Conservation (phyloP, 2,329 filamentous ascomycete species). For the Alternaria metachromatica region DNA sequence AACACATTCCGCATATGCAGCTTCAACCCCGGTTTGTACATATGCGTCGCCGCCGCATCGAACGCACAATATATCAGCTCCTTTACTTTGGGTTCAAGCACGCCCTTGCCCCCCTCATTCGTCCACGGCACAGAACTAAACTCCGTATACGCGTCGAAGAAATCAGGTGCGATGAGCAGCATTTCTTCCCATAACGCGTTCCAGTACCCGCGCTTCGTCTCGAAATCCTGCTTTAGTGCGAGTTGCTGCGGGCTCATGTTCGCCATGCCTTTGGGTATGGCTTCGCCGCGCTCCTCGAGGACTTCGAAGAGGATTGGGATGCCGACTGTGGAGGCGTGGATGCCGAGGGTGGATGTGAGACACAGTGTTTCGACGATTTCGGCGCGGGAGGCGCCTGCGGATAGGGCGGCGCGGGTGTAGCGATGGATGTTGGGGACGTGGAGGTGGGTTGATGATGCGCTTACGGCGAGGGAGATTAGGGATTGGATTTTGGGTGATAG, state of each 20-base stretch:
- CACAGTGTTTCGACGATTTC: slow-evolving; percentile 58
- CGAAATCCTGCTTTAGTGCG: slow-evolving; percentile 53
- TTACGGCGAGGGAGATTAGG: slow-evolving; percentile 54
- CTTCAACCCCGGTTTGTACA: slow-evolving; percentile 56
- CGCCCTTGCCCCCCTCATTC: slow-evolving; percentile 38
- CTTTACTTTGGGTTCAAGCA: slow-evolving; percentile 56
- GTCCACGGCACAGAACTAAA: slow-evolving; percentile 55
- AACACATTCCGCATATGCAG: slow-evolving; percentile 59
- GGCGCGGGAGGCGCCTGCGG: slow-evolving; percentile 48
- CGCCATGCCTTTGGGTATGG: slow-evolving; percentile 33
- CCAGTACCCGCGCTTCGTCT: slow-evolving; percentile 56
- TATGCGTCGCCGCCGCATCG: slow-evolving; percentile 56
- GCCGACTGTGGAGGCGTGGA: slow-evolving; percentile 57
- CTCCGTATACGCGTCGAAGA: slow-evolving; percentile 57
- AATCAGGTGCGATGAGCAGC: slow-evolving; percentile 54
- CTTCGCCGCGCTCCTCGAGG: slow-evolving; percentile 52
- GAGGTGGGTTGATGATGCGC: slow-evolving; percentile 54
- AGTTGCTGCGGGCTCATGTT: slow-evolving; percentile 48
- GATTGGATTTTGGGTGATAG: slow-evolving; percentile 52
- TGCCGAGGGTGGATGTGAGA: slow-evolving; percentile 54
- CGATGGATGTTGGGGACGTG: slow-evolving; percentile 53
- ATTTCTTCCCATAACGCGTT: slow-evolving; percentile 56
- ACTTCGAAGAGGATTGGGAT: slow-evolving; percentile 57
- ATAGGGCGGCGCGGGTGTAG: slow-evolving; percentile 50
- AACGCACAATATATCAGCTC: slow-evolving; percentile 59